A percentile compares a stretch with the other conserved stretches of the same genome.
These are phyloP conservation scores for Chlorophyllum brunneum DNA, from an alignment of 768 basidiomycete genomes.

Conservation along the genomic window DNA sequence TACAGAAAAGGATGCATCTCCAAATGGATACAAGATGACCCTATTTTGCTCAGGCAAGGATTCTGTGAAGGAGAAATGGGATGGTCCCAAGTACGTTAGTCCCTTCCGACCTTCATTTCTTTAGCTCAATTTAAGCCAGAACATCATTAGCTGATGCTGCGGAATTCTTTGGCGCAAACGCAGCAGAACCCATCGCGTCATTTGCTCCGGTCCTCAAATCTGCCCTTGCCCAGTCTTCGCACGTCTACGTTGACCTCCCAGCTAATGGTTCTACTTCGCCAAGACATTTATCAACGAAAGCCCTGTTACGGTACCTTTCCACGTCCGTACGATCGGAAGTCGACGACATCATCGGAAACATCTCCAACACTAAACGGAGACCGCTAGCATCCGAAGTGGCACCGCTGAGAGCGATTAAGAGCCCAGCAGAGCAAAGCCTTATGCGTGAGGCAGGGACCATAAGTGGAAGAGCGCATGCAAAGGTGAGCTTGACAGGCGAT, in stretches of 20 bases:
- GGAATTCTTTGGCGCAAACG: conserved; percentile 74
- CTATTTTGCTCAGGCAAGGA: conserved; percentile 80
- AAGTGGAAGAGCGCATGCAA: conserved; percentile 80
- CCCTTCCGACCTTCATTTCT: neutral
- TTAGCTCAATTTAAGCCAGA: conserved; percentile 23
- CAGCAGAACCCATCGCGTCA: conserved; percentile 51
- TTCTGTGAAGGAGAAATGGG: conserved; percentile 82
- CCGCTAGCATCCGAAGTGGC: conserved; percentile 70
- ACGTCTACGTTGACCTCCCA: conserved; percentile 52
- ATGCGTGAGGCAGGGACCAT: conserved; percentile 88
- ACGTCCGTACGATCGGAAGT: conserved; percentile 38
- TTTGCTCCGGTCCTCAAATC: conserved; percentile 59
- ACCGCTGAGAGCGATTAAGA: conserved; percentile 75
- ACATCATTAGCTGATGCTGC: conserved; percentile 66
- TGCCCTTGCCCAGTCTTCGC: conserved; percentile 42
- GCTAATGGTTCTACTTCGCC: conserved; percentile 41
- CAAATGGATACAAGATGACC: conserved; percentile 82
- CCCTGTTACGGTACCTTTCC: conserved; percentile 52
- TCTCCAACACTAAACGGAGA: conserved; percentile 40
- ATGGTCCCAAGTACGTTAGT: conserved; percentile 63
- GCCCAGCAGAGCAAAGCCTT: conserved; percentile 64
- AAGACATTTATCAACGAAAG: conserved; percentile 36
- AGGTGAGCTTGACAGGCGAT: conserved; percentile 41
- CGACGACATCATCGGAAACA: conserved; percentile 51
- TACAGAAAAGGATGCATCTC: conserved; percentile 64